Conservation (phyloP, 352 stramenopile genomes). For the Blastocystis sp. region DNA sequence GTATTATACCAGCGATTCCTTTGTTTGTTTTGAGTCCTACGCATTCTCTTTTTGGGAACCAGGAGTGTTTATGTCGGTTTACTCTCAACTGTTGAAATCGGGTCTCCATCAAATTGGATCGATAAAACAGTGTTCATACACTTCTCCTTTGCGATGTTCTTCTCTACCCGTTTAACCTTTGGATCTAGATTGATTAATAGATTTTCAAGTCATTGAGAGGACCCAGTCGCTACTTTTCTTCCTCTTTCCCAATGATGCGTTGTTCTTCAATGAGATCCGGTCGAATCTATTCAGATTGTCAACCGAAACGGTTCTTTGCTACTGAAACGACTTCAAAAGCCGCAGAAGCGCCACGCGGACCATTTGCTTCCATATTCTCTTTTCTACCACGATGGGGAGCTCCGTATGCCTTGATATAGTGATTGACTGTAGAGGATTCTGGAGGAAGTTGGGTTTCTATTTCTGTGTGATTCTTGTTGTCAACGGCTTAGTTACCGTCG, state of each 20-base stretch:
- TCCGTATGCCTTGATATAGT: neutral
- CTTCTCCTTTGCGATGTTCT: neutral
- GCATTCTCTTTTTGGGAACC: neutral
- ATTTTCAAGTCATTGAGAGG: too few relatives aligned
- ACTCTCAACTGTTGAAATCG: neutral
- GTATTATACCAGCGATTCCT: neutral
- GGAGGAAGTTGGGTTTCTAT: slow-evolving; percentile 52
- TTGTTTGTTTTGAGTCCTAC: slow-evolving; percentile 1
- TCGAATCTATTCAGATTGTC: too few relatives aligned
- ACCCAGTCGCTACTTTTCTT: too few relatives aligned
- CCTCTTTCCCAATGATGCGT: too few relatives aligned
- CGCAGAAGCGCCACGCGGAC: neutral
- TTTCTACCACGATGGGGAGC: slow-evolving; percentile 44
- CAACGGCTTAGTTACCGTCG: slow-evolving; percentile 28
- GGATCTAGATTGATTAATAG: neutral
- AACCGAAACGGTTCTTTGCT: neutral
- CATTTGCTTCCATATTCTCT: neutral
- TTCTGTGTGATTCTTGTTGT: slow-evolving; percentile 48
- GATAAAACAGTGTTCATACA: neutral
- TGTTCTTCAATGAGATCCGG: too few relatives aligned
- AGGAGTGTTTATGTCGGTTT: neutral
- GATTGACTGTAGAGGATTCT: slow-evolving; percentile 16
- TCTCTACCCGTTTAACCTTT: neutral
- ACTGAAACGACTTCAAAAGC: neutral
- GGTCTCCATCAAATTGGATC: neutral